Evolutionary conservation across 2,329 filamentous ascomycete genomes (phyloP).

Genomic region (Huntiella abstrusa): DNA sequence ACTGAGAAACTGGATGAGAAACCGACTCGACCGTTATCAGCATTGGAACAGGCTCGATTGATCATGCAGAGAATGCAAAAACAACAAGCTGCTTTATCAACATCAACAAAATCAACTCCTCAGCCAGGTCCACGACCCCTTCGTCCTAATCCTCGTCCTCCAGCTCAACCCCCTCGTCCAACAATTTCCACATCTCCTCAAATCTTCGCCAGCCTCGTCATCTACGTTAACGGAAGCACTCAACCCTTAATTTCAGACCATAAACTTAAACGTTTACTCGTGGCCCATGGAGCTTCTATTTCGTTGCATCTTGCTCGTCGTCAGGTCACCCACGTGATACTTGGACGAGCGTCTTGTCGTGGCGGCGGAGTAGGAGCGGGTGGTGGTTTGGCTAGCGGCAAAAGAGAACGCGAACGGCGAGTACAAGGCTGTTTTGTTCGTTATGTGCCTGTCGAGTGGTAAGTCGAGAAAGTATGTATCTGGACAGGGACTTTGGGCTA

Average conservation of each 20-base stretch:
- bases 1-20: not conserved
- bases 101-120: not conserved
- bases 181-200: not conserved
- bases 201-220: slow-evolving; percentile 51
- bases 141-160: slow-evolving; percentile 1
- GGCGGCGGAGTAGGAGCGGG: slow-evolving; percentile 34
- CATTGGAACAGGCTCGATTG: not conserved
- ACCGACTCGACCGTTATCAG: not conserved
- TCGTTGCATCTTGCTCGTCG: slow-evolving; percentile 53
- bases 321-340: slow-evolving; percentile 69
- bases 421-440: slow-evolving; percentile 52
- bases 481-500: slow-evolving; percentile 10
- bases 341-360: slow-evolving; percentile 37
- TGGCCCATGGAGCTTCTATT: slow-evolving; percentile 51
- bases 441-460: slow-evolving; percentile 71
- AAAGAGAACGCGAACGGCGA: slow-evolving; percentile 58
- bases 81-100: not conserved
- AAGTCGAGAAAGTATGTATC: slow-evolving; percentile 14
- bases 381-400: slow-evolving; percentile 56
- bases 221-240: slow-evolving; percentile 82
- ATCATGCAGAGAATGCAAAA: not conserved
- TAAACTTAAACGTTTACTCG: slow-evolving; percentile 61
- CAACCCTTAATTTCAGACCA: slow-evolving; percentile 68
- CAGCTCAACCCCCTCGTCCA: not conserved
- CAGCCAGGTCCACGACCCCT: not conserved